Conservation (phyloP, 148 eudicot species). For the Silene latifolia region DNA sequence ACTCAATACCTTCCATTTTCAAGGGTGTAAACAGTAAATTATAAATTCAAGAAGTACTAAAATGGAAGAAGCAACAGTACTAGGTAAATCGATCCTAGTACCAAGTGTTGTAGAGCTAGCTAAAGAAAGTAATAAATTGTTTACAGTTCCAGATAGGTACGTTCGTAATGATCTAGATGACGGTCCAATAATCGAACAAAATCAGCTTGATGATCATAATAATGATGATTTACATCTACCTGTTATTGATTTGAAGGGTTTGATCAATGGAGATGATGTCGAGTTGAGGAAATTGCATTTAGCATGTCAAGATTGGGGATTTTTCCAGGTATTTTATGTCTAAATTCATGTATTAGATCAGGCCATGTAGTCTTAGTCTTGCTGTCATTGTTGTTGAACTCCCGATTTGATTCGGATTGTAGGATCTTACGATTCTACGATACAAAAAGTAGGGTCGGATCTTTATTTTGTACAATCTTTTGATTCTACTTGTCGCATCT, state of each 20-base stretch:
- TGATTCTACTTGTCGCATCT: too few relatives aligned
- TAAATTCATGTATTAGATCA: too few relatives aligned
- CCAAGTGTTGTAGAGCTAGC: constrained; percentile 32
- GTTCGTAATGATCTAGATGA: background rate
- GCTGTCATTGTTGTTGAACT: too few relatives aligned
- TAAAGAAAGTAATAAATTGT: background rate
- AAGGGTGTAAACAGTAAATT: too few relatives aligned
- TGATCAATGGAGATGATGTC: constrained; percentile 18
- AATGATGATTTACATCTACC: constrained; percentile 19
- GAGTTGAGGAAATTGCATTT: constrained; percentile 27
- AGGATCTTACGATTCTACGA: too few relatives aligned
- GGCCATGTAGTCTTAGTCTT: too few relatives aligned
- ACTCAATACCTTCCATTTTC: too few relatives aligned
- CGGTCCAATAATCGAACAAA: background rate
- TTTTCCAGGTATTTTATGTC: constrained; percentile 29
- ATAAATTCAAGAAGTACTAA: too few relatives aligned
- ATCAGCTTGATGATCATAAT: too few relatives aligned
- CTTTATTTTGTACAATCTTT: too few relatives aligned
- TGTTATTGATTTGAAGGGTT: constrained; percentile 23
- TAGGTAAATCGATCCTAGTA: constrained; percentile 23
- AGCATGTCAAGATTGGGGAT: constrained; percentile 36
- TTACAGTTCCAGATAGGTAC: constrained; percentile 19
- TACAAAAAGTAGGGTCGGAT: too few relatives aligned
- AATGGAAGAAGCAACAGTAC: background rate
- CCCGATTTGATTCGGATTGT: too few relatives aligned